These are phyloP conservation scores for Epichloe hybrida DNA, from an alignment of 2,329 filamentous ascomycete species.

Conservation along the genomic window DNA sequence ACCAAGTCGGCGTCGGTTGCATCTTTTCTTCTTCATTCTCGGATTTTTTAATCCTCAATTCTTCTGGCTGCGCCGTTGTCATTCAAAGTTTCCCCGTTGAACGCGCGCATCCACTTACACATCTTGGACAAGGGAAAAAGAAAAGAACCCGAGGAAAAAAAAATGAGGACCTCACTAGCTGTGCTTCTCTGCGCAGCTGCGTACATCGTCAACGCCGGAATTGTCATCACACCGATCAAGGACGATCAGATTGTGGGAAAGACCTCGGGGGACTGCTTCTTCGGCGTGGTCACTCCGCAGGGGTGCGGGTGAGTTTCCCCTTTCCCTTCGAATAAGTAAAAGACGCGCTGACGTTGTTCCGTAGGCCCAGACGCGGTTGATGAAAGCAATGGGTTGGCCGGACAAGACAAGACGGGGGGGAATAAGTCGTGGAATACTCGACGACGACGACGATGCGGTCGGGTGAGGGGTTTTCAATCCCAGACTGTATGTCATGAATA, in stretches of 20 bases:
- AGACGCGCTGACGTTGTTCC: too few species aligned
- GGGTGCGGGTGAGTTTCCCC: conserved; percentile 39
- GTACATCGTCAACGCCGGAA: conserved; percentile 35
- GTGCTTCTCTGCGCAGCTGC: conserved; percentile 28
- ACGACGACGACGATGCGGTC: too few species aligned
- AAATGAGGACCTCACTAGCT: conserved; percentile 17
- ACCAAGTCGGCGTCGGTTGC: not conserved
- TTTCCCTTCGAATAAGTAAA: too few species aligned
- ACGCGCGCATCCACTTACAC: not conserved
- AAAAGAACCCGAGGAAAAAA: too few species aligned
- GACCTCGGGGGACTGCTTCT: conserved; percentile 36
- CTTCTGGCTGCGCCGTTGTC: not conserved
- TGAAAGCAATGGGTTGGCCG: too few species aligned
- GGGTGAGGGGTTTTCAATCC: too few species aligned
- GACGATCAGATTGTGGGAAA: conserved; percentile 37
- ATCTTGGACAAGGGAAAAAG: too few species aligned
- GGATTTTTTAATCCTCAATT: not conserved
- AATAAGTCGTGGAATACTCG: too few species aligned
- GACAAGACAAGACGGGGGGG: too few species aligned
- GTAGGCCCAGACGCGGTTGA: too few species aligned
- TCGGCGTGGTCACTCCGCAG: conserved; percentile 40
- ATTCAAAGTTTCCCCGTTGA: not conserved
- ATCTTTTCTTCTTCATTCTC: conserved; percentile 3
- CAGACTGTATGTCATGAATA: too few species aligned
- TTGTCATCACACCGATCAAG: conserved; percentile 41